Percentiles rank a stretch among this genome's conserved stretches.
These are phyloP conservation scores for Letharia columbiana DNA, from an alignment of 495 filamentous ascomycete genomes.

Conservation along the genomic window DNA sequence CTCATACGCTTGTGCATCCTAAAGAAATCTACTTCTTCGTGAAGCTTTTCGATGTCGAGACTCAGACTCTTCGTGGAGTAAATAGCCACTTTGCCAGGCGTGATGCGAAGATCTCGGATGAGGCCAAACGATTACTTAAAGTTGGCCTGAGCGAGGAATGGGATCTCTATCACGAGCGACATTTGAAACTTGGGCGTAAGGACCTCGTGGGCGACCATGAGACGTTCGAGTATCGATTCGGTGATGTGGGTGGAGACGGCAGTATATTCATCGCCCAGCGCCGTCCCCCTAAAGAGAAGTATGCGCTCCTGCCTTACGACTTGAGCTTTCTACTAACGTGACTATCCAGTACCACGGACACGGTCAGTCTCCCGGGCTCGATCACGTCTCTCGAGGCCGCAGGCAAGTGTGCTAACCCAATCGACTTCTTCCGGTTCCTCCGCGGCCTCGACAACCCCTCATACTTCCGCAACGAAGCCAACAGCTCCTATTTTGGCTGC, in stretches of 20 bases:
- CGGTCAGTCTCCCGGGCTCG: background rate
- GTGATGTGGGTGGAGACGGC: constrained; percentile 15
- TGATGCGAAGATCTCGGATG: constrained; percentile 38
- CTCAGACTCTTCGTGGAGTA: constrained; percentile 42
- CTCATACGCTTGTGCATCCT: constrained; percentile 27
- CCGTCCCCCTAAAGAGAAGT: constrained; percentile 20
- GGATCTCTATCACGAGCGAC: constrained; percentile 22
- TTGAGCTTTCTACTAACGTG: background rate
- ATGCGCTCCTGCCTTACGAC: background rate
- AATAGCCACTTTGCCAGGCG: constrained; percentile 43
- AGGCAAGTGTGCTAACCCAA: constrained; percentile 39
- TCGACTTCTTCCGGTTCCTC: constrained; percentile 40
- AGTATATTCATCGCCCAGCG: constrained; percentile 22
- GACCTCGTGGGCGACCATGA: constrained; percentile 12
- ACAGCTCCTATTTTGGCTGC: constrained; percentile 39
- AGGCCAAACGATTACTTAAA: constrained; percentile 15
- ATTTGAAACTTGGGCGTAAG: constrained; percentile 7
- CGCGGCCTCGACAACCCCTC: constrained; percentile 39
- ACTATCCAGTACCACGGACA: background rate
- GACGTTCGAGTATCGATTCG: constrained; percentile 17
- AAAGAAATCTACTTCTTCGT: constrained; percentile 43
- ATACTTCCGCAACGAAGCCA: constrained; percentile 38
- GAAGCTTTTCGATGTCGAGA: constrained; percentile 44
- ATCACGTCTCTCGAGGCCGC: constrained; percentile 30
- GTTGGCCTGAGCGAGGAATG: constrained; percentile 14